These are phyloP conservation scores for Passalora sequoiae DNA, from an alignment of 2,329 filamentous ascomycete genomes.

Conservation along the genomic window DNA sequence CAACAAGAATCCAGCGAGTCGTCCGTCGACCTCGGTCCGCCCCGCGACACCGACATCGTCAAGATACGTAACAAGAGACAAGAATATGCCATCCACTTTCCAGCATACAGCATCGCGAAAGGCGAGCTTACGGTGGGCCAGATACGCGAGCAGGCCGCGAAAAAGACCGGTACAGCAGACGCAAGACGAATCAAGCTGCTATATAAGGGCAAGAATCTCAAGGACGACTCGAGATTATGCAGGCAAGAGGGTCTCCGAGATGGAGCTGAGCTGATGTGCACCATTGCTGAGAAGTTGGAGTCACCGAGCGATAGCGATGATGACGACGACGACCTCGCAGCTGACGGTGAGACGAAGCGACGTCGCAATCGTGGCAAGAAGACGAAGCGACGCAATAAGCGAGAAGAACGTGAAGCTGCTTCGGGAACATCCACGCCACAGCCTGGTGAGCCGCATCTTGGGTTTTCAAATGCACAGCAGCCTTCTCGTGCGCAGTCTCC, in stretches of 20 bases:
- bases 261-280: conserved; percentile 59
- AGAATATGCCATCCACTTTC: conserved; percentile 66
- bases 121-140: conserved; percentile 64
- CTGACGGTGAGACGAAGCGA: conserved; percentile 36
- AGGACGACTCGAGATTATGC: conserved; percentile 55
- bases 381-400: conserved; percentile 42
- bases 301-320: conserved; percentile 38
- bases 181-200: conserved; percentile 59
- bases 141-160: conserved; percentile 61
- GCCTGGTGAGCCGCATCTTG: conserved; percentile 33
- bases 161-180: conserved; percentile 60
- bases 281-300: conserved; percentile 48
- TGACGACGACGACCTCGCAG: conserved; percentile 32
- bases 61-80: conserved; percentile 63
- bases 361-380: conserved; percentile 37
- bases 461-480: conserved; percentile 33
- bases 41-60: conserved; percentile 63
- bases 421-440: conserved; percentile 32
- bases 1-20: conserved; percentile 41
- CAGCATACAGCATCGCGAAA: conserved; percentile 68
- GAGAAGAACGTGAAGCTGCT: conserved; percentile 31
- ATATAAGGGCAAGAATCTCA: conserved; percentile 68
- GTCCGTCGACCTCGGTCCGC: conserved; percentile 36
- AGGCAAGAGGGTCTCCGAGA: conserved; percentile 54
- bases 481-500: conserved; percentile 38